Evolutionary conservation across 495 filamentous ascomycete genomes (phyloP), one percentile per base, ranked within the genome.

Genomic region (Trichocladium antarcticum): DNA sequence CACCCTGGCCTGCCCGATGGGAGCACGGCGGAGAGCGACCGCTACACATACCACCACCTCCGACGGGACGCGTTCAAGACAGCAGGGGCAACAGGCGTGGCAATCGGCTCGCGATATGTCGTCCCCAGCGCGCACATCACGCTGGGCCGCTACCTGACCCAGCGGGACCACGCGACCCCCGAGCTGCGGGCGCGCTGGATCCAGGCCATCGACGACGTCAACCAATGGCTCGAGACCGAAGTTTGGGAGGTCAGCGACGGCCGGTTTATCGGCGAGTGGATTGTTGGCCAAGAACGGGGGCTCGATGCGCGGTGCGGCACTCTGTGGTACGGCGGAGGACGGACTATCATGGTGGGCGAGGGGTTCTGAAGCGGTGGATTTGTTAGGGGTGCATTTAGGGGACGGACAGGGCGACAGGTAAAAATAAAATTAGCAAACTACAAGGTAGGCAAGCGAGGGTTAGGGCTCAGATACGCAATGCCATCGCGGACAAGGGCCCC

Each of bases 91-190:
- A 71, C 75, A 2, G 83, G 83, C 0, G 72, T 87, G 7, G 62
- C 65, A 9, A 71, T 94, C 12, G 76, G 64, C 14, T 83, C 82
- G 27, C 74, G 90, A 47, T 98, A 96, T 65, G 77, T 84, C 1
- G 85, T 93, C 8, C 89, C 87, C 3, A 87, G 83, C 35, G 84
- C 86, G 6, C 90, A 98, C 69, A 73, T 96, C 52, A 95, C 90
- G 0, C 74, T 96, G 51, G 89, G 75, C 2, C 75, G 90, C 3
- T 95, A 89, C 58, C 73, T 93, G 32, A 74, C 71, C 7, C 72
- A 80, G 21, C 57, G 60, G 10, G 70, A 75, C 39, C 69, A 69
- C 57, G 61, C 58, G 20, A 68, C 60, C 32, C 48, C 64, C 43
- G 69, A 67, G 42, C 75, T 73, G 56, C 75, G 85, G 39, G 55